Evolutionary conservation across 1,284 basidiomycete species (phyloP), one percentile per base, ranked within the genome.

Genomic region (Ustilago trichophora): DNA sequence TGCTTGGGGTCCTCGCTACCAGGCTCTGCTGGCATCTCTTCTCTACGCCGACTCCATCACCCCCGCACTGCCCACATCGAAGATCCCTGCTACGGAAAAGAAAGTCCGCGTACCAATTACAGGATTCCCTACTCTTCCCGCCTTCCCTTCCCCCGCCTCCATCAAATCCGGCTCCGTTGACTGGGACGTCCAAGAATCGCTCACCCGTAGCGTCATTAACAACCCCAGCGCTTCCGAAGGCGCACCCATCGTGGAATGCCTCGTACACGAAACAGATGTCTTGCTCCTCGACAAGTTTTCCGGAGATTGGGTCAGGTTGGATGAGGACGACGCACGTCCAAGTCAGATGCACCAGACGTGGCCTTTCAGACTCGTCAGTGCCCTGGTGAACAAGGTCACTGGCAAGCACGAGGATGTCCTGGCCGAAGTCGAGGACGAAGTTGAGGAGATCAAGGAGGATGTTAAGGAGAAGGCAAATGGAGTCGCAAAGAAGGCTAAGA

Each of bases 41-140:
- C 24, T 47, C 6, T 33, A 46, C 19, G 26, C 35, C 9, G 4
- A 26, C 10, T 2, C 19, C 0, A 34, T 41, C 1, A 25, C 46
- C 0, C 47, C 52, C 13, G 44, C 46, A 2, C 21, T 50, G 8
- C 25, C 24, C 9, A 21, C 29, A 2, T 40, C 43, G 6, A 65
- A 65, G 32, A 5, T 54, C 29, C 26, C 58, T 3, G 9, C 33
- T 11, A 37, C 35, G 12, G 73, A 77, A 35, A 78, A 73, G 40
- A 81, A 79, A 48, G 77, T 81, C 9, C 48, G 69, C 2, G 73
- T 81, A 0, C 75, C 75, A 2, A 62, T 80, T 18, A 48, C 56
- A 4, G 73, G 74, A n/a, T 76, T 71, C 41, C 27, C 47, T 10
- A 49, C 53, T 27, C 51, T 81, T 19, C 77, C 79, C 4, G 42